Base-by-base conservation (phyloP, 2,329 filamentous ascomycete species). In the Zymoseptoria passerinii region DNA sequence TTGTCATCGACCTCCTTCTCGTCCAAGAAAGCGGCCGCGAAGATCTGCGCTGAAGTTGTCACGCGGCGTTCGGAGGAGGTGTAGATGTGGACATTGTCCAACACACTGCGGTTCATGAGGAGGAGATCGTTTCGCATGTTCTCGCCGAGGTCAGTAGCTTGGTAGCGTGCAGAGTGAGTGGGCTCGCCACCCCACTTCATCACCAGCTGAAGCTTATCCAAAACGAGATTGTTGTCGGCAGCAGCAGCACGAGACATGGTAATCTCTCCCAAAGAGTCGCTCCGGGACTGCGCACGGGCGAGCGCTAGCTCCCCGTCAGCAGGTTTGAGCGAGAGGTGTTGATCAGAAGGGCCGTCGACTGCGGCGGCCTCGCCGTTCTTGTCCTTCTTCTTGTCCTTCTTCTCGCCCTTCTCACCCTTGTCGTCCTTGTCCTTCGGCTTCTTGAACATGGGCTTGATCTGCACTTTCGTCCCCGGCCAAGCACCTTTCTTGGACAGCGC, bases 171-270 rank as follows among this genome's bases (percentile, higher is more conserved):
- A 28, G 94, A 96, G 74, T 99, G 95, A 0, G 94, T 99, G 10
- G 95, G 94, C 72, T 99, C 94, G 48, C 94, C 94, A 65, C 94
- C 94, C 95, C 94, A 99, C 71, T 99, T 99, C 74, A 99, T 94
- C 66, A 99, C 95, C 48, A 99, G 82, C 72, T 99, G 94, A 35
- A 99, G 78, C 74, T 99, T 99, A 72, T 99, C 95, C 1, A 99
- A 81, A 1, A 96, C 88, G 53, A 97, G 81, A 68, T 92, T 91
- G 71, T 97, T 91, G 71, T 97, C 94, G 16, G 86, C 90, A 0
- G 94, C 92, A 6, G 92, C 94, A 61, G 95, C 95, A 61, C 95
- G 88, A 20, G 92, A 97, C 77, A 96, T 87, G 1, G 92, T 96
- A 6, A 95, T 84, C 16, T 89, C 92, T 1, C 90, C 92, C 59